Evolutionary conservation across 805 yeast species (phyloP), one percentile per base, ranked within the genome.

Genomic region (Zygosaccharomyces bailii): DNA sequence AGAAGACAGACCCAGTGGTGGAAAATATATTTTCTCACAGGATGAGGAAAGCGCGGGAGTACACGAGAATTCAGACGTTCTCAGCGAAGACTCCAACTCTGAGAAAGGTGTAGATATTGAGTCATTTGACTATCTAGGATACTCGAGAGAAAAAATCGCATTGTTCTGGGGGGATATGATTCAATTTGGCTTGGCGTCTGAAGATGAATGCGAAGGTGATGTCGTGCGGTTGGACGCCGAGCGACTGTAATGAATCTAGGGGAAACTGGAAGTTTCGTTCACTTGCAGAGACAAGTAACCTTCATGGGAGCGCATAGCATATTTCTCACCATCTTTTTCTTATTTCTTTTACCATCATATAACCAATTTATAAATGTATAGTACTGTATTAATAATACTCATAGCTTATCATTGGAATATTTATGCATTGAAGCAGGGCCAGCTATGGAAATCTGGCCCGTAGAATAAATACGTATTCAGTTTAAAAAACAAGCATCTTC

Each of bases 401-500:
- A 9, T 27, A 27, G 31, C 31, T 27, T 27, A 27, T 38, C 14
- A 38, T 38, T 38, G 32, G 30, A 38, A 33, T 25, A 34, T 27
- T 20, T 34, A 38, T 34, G 38, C 34, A 21, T 18, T 20, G 25
- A 25, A 33, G 19, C 27, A 34, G 25, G 16, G 29, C 18, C 31
- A 31, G 17, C 23, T 36, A 11, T 11, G 14, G 13, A 19, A 7
- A 11, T 14, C 25, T 20, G 25, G 33, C 21, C 24, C 38, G 18
- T 25, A 33, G 11, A 34, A 41, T 32, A 41, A 41, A 13, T 44
- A 42, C 43, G 42, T 44, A 36, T 13, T 29, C 34, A 34, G 31
- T 37, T 61, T 59, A 73, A 55, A 60, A 64, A 58, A 85, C 71
- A 67, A 91, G 78, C 99, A 93, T 93, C 79, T 88, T 91, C 78